Evolutionary conservation across 768 basidiomycete genomes (phyloP).

Genomic region (Russula sp.): DNA sequence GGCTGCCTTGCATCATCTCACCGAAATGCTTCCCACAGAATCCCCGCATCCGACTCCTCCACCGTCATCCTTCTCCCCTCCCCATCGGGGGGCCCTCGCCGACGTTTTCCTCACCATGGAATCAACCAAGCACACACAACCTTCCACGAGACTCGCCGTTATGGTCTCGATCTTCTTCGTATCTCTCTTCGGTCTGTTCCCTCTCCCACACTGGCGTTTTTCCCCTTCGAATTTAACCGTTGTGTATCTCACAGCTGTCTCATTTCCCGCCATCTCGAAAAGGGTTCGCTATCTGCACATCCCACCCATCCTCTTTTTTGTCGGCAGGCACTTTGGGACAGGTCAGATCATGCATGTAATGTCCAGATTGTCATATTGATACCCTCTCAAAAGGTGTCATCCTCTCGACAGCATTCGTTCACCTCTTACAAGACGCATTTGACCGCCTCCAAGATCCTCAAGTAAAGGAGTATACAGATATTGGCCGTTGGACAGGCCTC

Average conservation of each 20-base stretch:
- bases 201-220: neutral
- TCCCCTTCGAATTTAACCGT: neutral
- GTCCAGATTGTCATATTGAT: neutral
- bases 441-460: constrained; percentile 42
- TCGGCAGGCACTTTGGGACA: constrained; percentile 86
- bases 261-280: constrained; percentile 62
- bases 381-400: constrained; percentile 54
- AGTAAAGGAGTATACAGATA: constrained; percentile 35
- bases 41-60: neutral
- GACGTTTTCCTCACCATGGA: neutral
- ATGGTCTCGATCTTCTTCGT: constrained; percentile 49
- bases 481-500: constrained; percentile 57
- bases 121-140: neutral
- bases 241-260: constrained; percentile 42
- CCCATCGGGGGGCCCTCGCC: too few species aligned
- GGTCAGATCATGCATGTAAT: neutral
- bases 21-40: neutral
- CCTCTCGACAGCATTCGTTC: constrained; percentile 74
- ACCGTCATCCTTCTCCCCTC: neutral
- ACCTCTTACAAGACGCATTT: constrained; percentile 73
- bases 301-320: constrained; percentile 65
- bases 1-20: too few species aligned
- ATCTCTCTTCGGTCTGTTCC: constrained; percentile 54
- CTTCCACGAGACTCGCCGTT: constrained; percentile 21
- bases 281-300: constrained; percentile 46